These are phyloP conservation scores for Tolypocladium ophioglossoides DNA, from an alignment of 2,329 filamentous ascomycete species.

Conservation along the genomic window DNA sequence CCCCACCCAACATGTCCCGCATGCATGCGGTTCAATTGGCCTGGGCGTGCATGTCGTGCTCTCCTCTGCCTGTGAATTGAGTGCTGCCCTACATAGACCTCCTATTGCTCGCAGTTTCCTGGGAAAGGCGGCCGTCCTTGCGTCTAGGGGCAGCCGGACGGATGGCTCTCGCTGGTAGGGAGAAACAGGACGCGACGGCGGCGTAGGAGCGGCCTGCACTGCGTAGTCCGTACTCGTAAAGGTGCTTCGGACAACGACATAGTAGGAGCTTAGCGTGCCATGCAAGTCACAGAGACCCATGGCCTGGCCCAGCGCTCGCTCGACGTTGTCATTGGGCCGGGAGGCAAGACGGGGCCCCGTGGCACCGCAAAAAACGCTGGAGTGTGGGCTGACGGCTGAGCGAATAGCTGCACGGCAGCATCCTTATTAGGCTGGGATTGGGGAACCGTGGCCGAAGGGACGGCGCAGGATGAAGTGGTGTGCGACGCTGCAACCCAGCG, in stretches of 20 bases:
- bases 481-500: background rate
- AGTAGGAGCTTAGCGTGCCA: background rate
- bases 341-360: background rate
- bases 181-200: background rate
- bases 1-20: background rate
- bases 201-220: background rate
- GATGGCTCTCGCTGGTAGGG: background rate
- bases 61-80: background rate
- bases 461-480: background rate
- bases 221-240: background rate
- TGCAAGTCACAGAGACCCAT: background rate
- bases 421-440: background rate
- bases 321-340: background rate
- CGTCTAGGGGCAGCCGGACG: background rate
- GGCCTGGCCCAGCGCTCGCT: background rate
- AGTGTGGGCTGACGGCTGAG: background rate
- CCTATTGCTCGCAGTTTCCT: background rate
- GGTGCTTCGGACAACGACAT: background rate
- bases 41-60: background rate
- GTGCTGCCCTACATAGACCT: background rate
- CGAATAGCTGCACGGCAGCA: background rate
- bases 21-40: background rate
- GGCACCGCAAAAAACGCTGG: background rate
- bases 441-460: background rate
- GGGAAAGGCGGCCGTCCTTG: background rate